Base-by-base conservation (phyloP, 75 land plant genomes). In the Picea glauca region DNA sequence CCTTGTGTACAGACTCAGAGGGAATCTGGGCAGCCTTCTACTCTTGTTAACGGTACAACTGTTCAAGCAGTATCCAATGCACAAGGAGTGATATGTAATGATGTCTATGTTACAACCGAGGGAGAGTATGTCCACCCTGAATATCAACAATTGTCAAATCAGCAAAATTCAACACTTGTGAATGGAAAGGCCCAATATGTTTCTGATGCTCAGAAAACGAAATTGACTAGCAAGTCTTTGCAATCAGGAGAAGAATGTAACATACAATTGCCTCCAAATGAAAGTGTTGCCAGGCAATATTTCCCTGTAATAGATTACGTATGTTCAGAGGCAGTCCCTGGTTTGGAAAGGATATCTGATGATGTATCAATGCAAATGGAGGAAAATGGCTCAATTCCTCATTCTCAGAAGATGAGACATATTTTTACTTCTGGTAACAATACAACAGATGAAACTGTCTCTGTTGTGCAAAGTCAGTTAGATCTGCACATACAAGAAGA, bases 271-370 rank as follows among this genome's bases (percentile, higher is more conserved):
- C 73, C 26, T 38, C 70, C 32, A 33, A n/a, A 38, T n/a, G 21
- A 40, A 70, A 68, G 18, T 68, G 50, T 70, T 70, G 13, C 54
- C 50, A 43, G 54, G 73, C 54, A 70, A 70, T 70, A 70, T 40
- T n/a, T 7, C 50, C 23, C 23, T 8, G 11, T n/a, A 20, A 20
- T n/a, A 46, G 6, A 70, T 35, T 17, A 38, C 17, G 50, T 35
- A 68, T 6, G 40, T 68, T 18, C 72, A 38, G 43, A 70, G n/a
- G 50, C 50, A 70, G 73, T 38, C n/a, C 46, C 21, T 70, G 54
- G 73, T 43, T 70, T 35, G 0, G n/a, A 1, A 70, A 43, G 54
- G 74, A 38, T 56, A 43, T 38, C 50, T 8, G 74, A 38, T 38
- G 74, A 43, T 70, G 7, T 20, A 14, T 38, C 43, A 18, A n/a